phyloP scores from a whole-genome alignment of 306 rosid species.

The Hippophae gyantsensis region DNA sequence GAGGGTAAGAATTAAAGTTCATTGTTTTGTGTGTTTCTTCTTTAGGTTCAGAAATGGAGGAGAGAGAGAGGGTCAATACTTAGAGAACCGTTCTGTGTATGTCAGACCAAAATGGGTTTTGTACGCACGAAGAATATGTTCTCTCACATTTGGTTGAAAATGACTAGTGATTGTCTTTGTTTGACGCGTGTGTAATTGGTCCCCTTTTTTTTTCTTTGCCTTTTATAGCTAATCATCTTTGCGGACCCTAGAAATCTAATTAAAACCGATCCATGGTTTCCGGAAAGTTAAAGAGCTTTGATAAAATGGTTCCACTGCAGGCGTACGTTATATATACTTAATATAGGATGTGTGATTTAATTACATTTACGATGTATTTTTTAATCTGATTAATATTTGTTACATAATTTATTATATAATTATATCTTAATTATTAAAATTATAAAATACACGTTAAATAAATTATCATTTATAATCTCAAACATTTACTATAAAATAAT shows the following conservation, averaged over 20 bases:
- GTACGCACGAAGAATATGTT: neutral
- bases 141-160: neutral
- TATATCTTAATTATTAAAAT: too few relatives aligned
- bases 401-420: too few relatives aligned
- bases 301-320: too few relatives aligned
- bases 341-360: too few relatives aligned
- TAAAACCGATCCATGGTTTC: neutral
- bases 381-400: too few relatives aligned
- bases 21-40: neutral
- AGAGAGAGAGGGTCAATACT: neutral
- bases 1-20: constrained; percentile 43
- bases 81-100: neutral
- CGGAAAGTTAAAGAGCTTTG: neutral
- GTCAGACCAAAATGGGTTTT: neutral
- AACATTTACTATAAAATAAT: too few relatives aligned
- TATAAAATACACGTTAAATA: too few relatives aligned
- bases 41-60: neutral
- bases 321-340: too few relatives aligned
- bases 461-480: too few relatives aligned
- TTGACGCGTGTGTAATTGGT: neutral
- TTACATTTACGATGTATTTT: too few relatives aligned
- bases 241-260: neutral
- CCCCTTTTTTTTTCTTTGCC: neutral
- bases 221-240: neutral
- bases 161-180: neutral